Base-by-base conservation (phyloP, 1,284 basidiomycete genomes). In the Rhodotorula sp. region DNA sequence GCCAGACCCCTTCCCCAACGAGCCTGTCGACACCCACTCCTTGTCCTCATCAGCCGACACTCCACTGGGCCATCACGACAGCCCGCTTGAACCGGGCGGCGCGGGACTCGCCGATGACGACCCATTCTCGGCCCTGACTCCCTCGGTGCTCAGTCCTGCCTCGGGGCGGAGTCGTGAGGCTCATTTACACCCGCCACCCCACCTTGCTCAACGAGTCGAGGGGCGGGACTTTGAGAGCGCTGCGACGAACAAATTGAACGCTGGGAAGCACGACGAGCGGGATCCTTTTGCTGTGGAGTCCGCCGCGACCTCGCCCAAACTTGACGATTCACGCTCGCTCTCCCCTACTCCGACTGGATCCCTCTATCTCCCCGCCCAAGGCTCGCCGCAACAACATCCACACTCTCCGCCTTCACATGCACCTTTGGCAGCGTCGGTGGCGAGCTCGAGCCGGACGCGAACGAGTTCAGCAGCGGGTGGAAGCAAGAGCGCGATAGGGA, bases 401-500 rank as follows among this genome's bases (percentile, higher is more conserved):
- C 27, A 22, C 22, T 59, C 55, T 24, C 59, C 67, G 15, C 34
- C 49, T 0, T 47, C 32, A 10, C 22, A 19, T 22, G 20, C 58
- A 44, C 58, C 44, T 24, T 62, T 53, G 9, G 20, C 48, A 7
- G 29, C 39, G 8, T 60, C 59, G 2, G 44, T 49, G 13, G 36
- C 48, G 15, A 20, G 55, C 53, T 10, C 46, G 48, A n/a, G 32
- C 8, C 34, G 36, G 46, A 24, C 19, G 22, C 10, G 47, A 51
- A 29, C 32, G 30, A 44, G 57, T 15, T 20, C 24, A 13, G 53
- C 53, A 20, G n/a, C 44, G 11, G 58, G 59, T 10, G 48, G 51
- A n/a, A 60, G 64, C 11, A 55, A 62, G 49, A 57, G 56, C 36
- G 52, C 51, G 27, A 67, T 73, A 9, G 71, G 71, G 15, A 63